Percentiles rank a stretch among this genome's conserved stretches.
Evolutionary conservation across 2,329 filamentous ascomycete species (phyloP).

Genomic region (Aureobasidium musti): DNA sequence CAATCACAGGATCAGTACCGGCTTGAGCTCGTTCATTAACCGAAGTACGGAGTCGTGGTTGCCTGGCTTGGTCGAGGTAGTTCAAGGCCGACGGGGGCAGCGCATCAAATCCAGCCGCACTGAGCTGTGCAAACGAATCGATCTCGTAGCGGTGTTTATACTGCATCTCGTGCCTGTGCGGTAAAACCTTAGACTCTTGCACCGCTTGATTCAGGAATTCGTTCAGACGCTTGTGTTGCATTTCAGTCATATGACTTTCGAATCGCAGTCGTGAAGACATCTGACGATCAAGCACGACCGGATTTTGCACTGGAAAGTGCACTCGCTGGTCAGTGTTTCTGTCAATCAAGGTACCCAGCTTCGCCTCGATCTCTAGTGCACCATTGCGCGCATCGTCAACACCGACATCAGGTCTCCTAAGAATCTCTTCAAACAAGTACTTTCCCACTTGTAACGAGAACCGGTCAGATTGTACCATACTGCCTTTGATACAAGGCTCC

Average conservation of each 20-base stretch:
- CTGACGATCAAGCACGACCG: constrained; percentile 66
- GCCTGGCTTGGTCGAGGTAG: constrained; percentile 48
- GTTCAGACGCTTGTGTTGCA: constrained; percentile 81
- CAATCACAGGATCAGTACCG: constrained; percentile 65
- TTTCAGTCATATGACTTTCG: constrained; percentile 83
- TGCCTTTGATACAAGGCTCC: constrained; percentile 31
- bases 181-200: constrained; percentile 51
- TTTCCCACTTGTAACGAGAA: constrained; percentile 21
- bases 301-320: constrained; percentile 65
- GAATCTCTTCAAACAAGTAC: constrained; percentile 28
- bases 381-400: constrained; percentile 62
- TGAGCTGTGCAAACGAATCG: constrained; percentile 81
- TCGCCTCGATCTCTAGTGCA: constrained; percentile 90
- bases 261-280: constrained; percentile 59
- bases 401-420: constrained; percentile 51
- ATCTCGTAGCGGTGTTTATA: constrained; percentile 74
- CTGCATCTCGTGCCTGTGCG: constrained; percentile 63
- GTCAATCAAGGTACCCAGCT: constrained; percentile 79
- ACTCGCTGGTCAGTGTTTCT: constrained; percentile 70
- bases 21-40: constrained; percentile 58
- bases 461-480: constrained; percentile 3
- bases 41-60: constrained; percentile 62
- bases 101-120: constrained; percentile 58
- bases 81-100: constrained; percentile 54
- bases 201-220: constrained; percentile 75